Base-by-base conservation (phyloP, 106 monocot genomes). In the Amphibolis antarctica region DNA sequence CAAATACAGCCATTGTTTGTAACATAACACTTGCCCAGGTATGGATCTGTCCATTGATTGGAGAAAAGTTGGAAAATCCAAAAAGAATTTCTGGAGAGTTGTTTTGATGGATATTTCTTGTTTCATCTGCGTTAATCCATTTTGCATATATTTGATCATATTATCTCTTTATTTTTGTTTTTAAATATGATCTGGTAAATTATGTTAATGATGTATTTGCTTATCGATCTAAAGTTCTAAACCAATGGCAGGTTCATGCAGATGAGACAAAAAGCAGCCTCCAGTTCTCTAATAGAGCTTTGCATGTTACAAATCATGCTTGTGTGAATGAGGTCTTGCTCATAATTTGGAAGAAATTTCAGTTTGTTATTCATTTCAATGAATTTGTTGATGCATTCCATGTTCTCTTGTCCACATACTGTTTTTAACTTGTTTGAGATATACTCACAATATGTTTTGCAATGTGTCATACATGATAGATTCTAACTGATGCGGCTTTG, bases 191-290 rank as follows among this genome's bases (percentile, higher is more conserved):
- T 36, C 36, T 36, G 36, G 36, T 36, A 36, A n/a, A 7, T 36
- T 4, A 36, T 36, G 36, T 36, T 7, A 36, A 36, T 36, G 7
- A 36, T 36, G 7, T 2, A 2, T 36, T 36, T 36, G 36, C 7
- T 36, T 36, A 7, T 36, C 7, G 36, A 7, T 7, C 36, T 36
- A 36, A 36, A 36, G n/a, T n/a, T n/a, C n/a, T n/a, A n/a, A n/a
- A 49, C 36, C 67, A 20, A 23, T 73, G 23, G 58, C 47, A 98
- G 96, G 73, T 85, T 75, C 96, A 98, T 75, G 58, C 76, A 9
- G 90, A 98, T 80, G 96, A 98, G 69, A 98, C 96, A 44, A 98
- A 98, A 71, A 85, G 86, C 70, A 98, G 78, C 66, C 88, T 98
- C 26, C 82, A 84, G 70, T 98, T 98, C 82, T 80, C 96, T 43